Base-by-base conservation (phyloP, 2,329 filamentous ascomycete species). In the Clarireedia paspali region DNA sequence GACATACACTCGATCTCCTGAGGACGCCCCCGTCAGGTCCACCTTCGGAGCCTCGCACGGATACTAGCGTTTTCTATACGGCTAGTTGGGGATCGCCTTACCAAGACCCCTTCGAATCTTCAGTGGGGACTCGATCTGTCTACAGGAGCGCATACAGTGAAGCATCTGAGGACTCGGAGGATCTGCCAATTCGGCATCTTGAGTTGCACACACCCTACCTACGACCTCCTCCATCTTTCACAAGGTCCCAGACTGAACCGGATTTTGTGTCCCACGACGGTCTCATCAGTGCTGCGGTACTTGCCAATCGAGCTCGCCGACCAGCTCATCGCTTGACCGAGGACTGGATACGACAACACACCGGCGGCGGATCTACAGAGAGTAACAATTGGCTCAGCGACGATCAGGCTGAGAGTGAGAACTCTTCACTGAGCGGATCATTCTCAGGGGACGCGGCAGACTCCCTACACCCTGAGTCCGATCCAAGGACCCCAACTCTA, bases 11-110 rank as follows among this genome's bases (percentile, higher is more conserved):
- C 62, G 75, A 78, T 56, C 70, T 83, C 57, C 69, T 84, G 66
- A 75, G 77, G 67, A 82, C 78, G n/a, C 78, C 70, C 23, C 64
- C 68, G 5, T 70, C 81, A 46, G 57, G 55, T 23, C 47, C 53
- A 5, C 46, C 38, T n/a, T 55, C 44, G 15, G 44, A 53, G 45
- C 40, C 39, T 56, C 61, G 39, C 56, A 63, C 63, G 24, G 63
- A 65, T 14, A 65, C 74, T 76, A 62, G 67, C 67, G 59, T 69
- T 59, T 83, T 80, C 70, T 77, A 78, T 59, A 94, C 89, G 47
- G 87, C 90, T 49, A 91, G 87, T 70, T 96, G 91, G 91, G 91
- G 91, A 56, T 96, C 91, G 53, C 91, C 91, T 23, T 96, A 96
- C 73, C 85, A 88, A 55, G 79, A 79, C 59, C 80, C 85, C 40